A percentile compares a stretch with the other conserved stretches of the same genome.
phyloP scores from a whole-genome alignment of 2,329 filamentous ascomycete species.

The Phialophora chinensis region DNA sequence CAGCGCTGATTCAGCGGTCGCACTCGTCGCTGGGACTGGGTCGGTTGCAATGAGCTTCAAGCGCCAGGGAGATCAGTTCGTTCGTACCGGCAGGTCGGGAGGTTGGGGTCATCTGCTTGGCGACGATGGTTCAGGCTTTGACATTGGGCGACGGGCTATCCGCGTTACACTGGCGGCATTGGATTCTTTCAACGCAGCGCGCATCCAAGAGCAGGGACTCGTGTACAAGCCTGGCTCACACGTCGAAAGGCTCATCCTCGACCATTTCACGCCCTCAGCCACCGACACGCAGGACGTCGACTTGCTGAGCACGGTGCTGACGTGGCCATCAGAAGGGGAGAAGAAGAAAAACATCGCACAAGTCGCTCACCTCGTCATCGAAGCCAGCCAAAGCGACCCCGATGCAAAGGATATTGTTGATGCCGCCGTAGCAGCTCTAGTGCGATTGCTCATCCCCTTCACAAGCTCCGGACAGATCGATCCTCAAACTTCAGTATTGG shows the following conservation, averaged over 20 bases:
- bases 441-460: conserved; percentile 1
- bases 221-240: background rate
- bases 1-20: conserved; percentile 41
- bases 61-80: conserved; percentile 34
- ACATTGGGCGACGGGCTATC: conserved; percentile 48
- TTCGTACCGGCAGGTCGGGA: conserved; percentile 46
- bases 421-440: background rate
- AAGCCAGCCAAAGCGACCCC: conserved; percentile 4
- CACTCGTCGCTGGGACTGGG: conserved; percentile 53
- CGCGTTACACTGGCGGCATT: conserved; percentile 43
- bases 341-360: conserved; percentile 21
- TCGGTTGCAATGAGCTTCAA: conserved; percentile 52
- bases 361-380: conserved; percentile 19
- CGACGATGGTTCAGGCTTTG: conserved; percentile 53
- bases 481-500: conserved; percentile 1
- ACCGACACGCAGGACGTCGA: conserved; percentile 4
- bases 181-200: conserved; percentile 38
- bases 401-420: conserved; percentile 16
- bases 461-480: conserved; percentile 6
- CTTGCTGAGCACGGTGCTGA: conserved; percentile 15
- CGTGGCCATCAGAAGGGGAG: conserved; percentile 1
- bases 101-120: conserved; percentile 55
- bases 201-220: background rate
- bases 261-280: background rate
- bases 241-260: conserved; percentile 1